A percentile compares a stretch with the other conserved stretches of the same genome.
Evolutionary conservation across 202 grass and related monocot species (phyloP).

Genomic region (Setaria viridis): DNA sequence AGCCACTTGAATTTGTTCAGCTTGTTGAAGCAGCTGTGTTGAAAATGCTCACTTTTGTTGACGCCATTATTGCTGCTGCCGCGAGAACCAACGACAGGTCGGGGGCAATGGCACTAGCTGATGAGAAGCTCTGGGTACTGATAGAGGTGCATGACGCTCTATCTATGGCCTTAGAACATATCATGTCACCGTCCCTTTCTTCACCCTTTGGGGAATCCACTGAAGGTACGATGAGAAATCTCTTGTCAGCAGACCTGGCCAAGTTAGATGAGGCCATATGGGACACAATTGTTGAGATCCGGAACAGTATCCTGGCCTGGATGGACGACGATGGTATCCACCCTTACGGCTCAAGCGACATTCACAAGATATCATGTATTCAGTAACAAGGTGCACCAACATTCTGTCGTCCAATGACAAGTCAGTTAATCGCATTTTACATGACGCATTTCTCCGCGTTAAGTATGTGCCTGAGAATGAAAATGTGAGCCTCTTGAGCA

Average conservation of each 20-base stretch:
- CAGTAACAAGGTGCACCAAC: background rate
- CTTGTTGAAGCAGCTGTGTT: background rate
- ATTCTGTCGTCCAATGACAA: background rate
- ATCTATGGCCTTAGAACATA: background rate
- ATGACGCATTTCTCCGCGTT: background rate
- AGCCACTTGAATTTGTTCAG: background rate
- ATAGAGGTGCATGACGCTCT: background rate
- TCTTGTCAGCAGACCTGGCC: background rate
- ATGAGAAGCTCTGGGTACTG: slow-evolving; percentile 13
- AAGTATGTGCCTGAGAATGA: background rate
- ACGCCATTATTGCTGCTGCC: background rate
- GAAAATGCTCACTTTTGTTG: slow-evolving; percentile 6
- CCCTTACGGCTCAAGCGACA: background rate
- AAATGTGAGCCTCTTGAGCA: background rate
- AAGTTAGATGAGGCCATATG: background rate
- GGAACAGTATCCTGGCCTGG: background rate
- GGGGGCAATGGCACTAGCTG: background rate
- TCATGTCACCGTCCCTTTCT: background rate
- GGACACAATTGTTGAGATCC: background rate
- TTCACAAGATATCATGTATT: background rate
- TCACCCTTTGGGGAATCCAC: background rate
- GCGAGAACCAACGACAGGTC: background rate
- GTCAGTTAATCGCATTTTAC: slow-evolving; percentile 2
- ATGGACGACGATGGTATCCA: background rate
- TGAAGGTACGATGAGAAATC: background rate